These are phyloP conservation scores for Biscogniauxia sp. DNA, from an alignment of 2,329 filamentous ascomycete genomes.

Conservation along the genomic window DNA sequence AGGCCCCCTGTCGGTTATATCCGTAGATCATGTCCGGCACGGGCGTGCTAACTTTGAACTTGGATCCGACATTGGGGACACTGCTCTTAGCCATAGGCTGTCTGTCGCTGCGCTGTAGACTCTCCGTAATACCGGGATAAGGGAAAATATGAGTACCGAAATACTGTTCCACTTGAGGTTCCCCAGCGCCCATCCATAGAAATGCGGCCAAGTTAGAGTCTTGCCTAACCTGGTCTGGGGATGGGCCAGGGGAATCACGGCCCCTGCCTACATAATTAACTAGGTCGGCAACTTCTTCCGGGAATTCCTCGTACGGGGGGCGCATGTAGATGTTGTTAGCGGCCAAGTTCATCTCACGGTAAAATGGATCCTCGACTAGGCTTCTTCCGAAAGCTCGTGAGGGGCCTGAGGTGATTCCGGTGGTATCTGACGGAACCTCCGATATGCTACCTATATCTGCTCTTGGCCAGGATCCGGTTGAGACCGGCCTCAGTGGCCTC, in stretches of 20 bases:
- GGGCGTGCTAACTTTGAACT: slow-evolving; percentile 20
- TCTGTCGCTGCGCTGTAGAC: slow-evolving; percentile 15
- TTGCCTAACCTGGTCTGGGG: slow-evolving; percentile 12
- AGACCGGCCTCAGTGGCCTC: slow-evolving; percentile 14
- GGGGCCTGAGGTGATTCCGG: slow-evolving; percentile 10
- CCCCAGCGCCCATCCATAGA: slow-evolving; percentile 12
- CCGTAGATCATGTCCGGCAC: slow-evolving; percentile 25
- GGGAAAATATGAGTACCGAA: slow-evolving; percentile 19
- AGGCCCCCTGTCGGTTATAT: slow-evolving; percentile 18
- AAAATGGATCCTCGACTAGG: slow-evolving; percentile 19
- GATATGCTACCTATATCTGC: too few species aligned
- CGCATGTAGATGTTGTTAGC: slow-evolving; percentile 25
- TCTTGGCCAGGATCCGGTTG: slow-evolving; percentile 1
- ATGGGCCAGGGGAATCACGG: slow-evolving; percentile 20
- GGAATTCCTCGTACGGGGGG: slow-evolving; percentile 15
- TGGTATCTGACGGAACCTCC: slow-evolving; percentile 2
- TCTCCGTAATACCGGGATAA: slow-evolving; percentile 7
- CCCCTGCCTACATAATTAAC: slow-evolving; percentile 17
- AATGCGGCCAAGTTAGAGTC: slow-evolving; percentile 10
- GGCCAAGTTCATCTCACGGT: slow-evolving; percentile 22
- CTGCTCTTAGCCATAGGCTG: slow-evolving; percentile 15
- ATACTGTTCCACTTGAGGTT: slow-evolving; percentile 22
- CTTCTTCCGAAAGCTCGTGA: slow-evolving; percentile 10
- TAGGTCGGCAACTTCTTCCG: slow-evolving; percentile 17
- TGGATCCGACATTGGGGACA: slow-evolving; percentile 16